A percentile compares a stretch with the other conserved stretches of the same genome.
Conservation (phyloP, 1,284 basidiomycete genomes). For the Volvariella volvacea region DNA sequence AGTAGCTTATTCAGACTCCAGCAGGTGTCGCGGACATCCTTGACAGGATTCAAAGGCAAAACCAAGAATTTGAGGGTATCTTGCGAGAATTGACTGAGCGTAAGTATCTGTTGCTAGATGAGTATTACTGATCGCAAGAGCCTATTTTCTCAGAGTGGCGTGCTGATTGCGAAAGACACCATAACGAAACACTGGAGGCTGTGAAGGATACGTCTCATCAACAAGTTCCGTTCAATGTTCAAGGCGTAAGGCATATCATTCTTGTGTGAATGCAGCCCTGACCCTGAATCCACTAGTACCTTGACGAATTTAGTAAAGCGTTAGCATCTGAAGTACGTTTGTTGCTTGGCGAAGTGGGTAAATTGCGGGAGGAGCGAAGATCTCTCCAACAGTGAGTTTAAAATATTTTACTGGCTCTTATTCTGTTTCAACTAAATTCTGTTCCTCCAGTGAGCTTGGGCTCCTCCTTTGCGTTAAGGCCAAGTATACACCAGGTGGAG, state of each 20-base stretch:
- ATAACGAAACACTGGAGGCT: slow-evolving; percentile 54
- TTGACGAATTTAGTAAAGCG: slow-evolving; percentile 77
- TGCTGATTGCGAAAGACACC: slow-evolving; percentile 52
- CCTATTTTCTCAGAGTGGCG: slow-evolving; percentile 42
- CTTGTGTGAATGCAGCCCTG: slow-evolving; percentile 3
- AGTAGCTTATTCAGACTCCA: too few relatives aligned
- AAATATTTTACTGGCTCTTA: not conserved
- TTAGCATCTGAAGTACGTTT: slow-evolving; percentile 73
- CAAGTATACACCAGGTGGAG: slow-evolving; percentile 69
- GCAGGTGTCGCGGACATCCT: too few relatives aligned
- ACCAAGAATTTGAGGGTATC: too few relatives aligned
- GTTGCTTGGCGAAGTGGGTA: slow-evolving; percentile 70
- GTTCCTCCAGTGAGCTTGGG: slow-evolving; percentile 53
- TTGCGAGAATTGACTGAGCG: too few relatives aligned
- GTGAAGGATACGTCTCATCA: slow-evolving; percentile 60
- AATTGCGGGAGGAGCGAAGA: slow-evolving; percentile 66
- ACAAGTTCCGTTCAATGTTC: slow-evolving; percentile 71
- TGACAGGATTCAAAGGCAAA: too few relatives aligned
- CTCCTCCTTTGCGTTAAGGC: slow-evolving; percentile 57
- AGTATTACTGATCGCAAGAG: too few relatives aligned
- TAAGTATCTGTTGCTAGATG: too few relatives aligned
- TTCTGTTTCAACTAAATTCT: slow-evolving; percentile 6
- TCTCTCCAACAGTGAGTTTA: slow-evolving; percentile 58
- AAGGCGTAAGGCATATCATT: slow-evolving; percentile 43
- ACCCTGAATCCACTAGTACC: slow-evolving; percentile 37